Conservation (phyloP, 495 filamentous ascomycete species). For the Penicillium angulare region DNA sequence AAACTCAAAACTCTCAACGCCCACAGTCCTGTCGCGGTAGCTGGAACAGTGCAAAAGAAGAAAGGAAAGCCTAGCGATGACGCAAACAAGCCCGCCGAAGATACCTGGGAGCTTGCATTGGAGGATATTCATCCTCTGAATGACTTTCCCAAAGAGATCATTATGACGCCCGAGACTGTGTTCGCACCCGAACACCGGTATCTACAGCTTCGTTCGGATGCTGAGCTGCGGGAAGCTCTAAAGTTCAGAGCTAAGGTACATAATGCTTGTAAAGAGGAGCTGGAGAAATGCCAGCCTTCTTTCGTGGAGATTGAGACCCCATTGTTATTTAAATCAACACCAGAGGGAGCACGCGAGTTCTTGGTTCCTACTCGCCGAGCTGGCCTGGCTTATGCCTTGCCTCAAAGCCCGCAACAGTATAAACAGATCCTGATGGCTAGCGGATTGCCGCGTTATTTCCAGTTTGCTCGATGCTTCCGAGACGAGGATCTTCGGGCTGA, state of each 20-base stretch:
- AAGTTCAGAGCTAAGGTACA: slow-evolving; percentile 54
- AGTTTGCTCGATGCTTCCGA: slow-evolving; percentile 92
- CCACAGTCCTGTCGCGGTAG: slow-evolving; percentile 53
- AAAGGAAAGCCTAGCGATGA: slow-evolving; percentile 29
- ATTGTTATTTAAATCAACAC: slow-evolving; percentile 93
- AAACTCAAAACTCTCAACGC: slow-evolving; percentile 45
- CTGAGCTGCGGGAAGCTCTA: slow-evolving; percentile 60
- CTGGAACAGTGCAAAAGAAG: slow-evolving; percentile 48
- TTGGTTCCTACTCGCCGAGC: slow-evolving; percentile 80
- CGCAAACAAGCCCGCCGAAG: slow-evolving; percentile 20
- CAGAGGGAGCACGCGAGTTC: slow-evolving; percentile 93
- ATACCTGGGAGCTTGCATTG: slow-evolving; percentile 60
- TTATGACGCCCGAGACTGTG: slow-evolving; percentile 65
- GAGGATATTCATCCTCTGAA: slow-evolving; percentile 68
- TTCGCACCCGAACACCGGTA: slow-evolving; percentile 76
- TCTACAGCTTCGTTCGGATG: slow-evolving; percentile 76
- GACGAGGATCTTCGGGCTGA: slow-evolving; percentile 94
- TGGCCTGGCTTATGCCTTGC: slow-evolving; percentile 82
- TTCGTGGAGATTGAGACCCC: slow-evolving; percentile 91
- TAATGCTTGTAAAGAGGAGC: slow-evolving; percentile 48
- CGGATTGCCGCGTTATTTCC: slow-evolving; percentile 78
- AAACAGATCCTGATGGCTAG: slow-evolving; percentile 97
- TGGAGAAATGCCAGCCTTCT: slow-evolving; percentile 39
- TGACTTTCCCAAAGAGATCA: slow-evolving; percentile 70
- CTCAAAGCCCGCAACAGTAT: slow-evolving; percentile 97